These are phyloP conservation scores for Balakata baccata DNA, from an alignment of 345 rosid genomes.

Conservation along the genomic window DNA sequence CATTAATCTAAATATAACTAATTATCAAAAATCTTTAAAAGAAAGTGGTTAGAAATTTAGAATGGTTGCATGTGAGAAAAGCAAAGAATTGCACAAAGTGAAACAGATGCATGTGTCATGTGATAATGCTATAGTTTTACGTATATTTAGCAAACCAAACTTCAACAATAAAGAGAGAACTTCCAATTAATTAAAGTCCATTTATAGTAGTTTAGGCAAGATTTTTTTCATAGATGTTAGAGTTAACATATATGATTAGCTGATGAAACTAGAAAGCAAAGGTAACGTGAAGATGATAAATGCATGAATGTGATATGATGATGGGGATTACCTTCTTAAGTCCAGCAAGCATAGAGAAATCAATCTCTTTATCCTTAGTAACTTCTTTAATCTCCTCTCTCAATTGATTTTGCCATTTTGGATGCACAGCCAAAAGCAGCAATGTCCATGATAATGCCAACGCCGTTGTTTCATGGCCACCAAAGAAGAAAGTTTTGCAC, in stretches of 20 bases:
- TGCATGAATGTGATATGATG: not conserved
- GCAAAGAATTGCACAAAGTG: no score
- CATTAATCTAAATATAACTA: not conserved
- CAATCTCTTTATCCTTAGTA: constrained; percentile 51
- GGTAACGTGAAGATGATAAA: not conserved
- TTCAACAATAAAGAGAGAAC: not conserved
- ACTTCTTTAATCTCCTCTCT: constrained; percentile 76
- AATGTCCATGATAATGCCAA: constrained; percentile 81
- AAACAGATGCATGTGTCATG: constrained; percentile 10
- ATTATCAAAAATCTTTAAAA: not conserved
- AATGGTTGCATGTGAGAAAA: not conserved
- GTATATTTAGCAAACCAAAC: not conserved
- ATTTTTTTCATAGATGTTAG: no score
- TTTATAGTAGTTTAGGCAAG: not conserved
- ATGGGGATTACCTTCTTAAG: constrained; percentile 67
- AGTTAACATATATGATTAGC: no score
- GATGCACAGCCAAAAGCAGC: constrained; percentile 69
- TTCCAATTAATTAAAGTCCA: constrained; percentile 1
- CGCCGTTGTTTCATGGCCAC: constrained; percentile 92
- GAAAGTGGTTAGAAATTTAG: no score
- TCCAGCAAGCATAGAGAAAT: constrained; percentile 60
- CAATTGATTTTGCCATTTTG: constrained; percentile 70
- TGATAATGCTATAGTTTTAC: not conserved
- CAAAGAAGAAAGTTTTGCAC: constrained; percentile 95
- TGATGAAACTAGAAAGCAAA: not conserved